phyloP scores from a whole-genome alignment of 371 early-diverging fungal genomes.

The Chytridiales sp. region DNA sequence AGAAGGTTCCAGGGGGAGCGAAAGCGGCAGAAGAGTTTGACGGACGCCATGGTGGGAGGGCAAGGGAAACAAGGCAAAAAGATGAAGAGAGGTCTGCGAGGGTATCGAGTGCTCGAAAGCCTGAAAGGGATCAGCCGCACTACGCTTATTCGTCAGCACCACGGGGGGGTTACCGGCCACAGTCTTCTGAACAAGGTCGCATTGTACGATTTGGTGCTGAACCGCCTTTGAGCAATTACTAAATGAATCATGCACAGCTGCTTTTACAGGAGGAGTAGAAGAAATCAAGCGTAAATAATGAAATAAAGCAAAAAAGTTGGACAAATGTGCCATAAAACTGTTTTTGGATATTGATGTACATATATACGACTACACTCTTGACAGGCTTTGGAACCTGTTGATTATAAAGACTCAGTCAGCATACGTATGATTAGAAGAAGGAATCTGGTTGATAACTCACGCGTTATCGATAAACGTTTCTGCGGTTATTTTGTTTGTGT shows the following conservation, averaged over 20 bases:
- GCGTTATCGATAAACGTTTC: constrained; percentile 43
- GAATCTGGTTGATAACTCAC: constrained; percentile 12
- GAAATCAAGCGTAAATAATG: not conserved
- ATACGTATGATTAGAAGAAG: not conserved
- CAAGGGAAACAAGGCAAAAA: too few species aligned
- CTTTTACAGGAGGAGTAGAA: not conserved
- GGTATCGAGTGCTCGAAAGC: not conserved
- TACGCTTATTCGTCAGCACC: not conserved
- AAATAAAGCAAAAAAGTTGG: not conserved
- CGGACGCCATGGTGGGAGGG: not conserved
- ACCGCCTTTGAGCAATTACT: too few species aligned
- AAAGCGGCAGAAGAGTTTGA: not conserved
- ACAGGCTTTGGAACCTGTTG: not conserved
- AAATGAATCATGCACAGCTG: too few species aligned
- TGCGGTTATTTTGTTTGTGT: constrained; percentile 24
- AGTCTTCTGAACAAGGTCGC: too few species aligned
- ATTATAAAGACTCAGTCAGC: not conserved
- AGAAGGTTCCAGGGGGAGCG: not conserved
- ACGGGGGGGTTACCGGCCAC: too few species aligned
- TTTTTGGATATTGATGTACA: not conserved
- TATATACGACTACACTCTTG: not conserved
- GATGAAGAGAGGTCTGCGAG: too few species aligned
- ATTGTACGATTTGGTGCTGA: too few species aligned
- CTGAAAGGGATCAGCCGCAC: not conserved
- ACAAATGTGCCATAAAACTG: not conserved